Evolutionary conservation across 1,139 yeast genomes (phyloP).

Genomic region (Pichia sp.): DNA sequence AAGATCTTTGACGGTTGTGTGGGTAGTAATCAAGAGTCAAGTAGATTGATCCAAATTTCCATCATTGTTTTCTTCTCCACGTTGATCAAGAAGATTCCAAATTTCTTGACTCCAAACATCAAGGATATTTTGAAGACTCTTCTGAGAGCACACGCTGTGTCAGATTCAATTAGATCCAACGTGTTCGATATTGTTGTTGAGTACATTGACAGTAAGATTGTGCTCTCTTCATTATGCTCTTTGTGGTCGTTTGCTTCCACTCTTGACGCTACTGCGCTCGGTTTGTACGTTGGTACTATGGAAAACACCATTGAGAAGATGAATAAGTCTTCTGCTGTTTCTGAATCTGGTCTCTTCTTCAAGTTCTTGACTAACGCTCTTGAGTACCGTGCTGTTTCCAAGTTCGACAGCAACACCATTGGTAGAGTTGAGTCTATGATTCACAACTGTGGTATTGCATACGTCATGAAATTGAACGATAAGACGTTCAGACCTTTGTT

Average conservation of each 20-base stretch:
- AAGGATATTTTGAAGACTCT: conserved; percentile 52
- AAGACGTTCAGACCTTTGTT: conserved; percentile 89
- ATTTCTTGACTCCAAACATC: conserved; percentile 69
- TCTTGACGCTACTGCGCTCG: conserved; percentile 44
- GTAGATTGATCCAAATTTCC: conserved; percentile 51
- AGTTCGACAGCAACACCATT: conserved; percentile 65
- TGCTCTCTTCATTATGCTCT: conserved; percentile 53
- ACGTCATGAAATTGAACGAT: conserved; percentile 88
- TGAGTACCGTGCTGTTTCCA: conserved; percentile 52
- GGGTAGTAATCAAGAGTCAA: conserved; percentile 29
- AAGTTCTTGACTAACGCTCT: conserved; percentile 65
- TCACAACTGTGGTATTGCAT: conserved; percentile 64
- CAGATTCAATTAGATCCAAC: conserved; percentile 53
- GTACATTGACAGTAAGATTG: conserved; percentile 59
- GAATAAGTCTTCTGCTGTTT: conserved; percentile 68
- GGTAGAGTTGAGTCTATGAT: conserved; percentile 75
- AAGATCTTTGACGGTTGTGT: conserved; percentile 44
- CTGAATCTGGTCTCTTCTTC: conserved; percentile 64
- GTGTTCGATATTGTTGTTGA: conserved; percentile 60
- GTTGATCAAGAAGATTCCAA: conserved; percentile 76
- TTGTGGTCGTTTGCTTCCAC: conserved; percentile 55
- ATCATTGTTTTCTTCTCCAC: conserved; percentile 67
- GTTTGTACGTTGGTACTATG: conserved; percentile 60
- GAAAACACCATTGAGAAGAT: conserved; percentile 58
- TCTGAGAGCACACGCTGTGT: conserved; percentile 51